Conservation (phyloP, 805 yeast genomes). For the Ascoidea asiatica region DNA sequence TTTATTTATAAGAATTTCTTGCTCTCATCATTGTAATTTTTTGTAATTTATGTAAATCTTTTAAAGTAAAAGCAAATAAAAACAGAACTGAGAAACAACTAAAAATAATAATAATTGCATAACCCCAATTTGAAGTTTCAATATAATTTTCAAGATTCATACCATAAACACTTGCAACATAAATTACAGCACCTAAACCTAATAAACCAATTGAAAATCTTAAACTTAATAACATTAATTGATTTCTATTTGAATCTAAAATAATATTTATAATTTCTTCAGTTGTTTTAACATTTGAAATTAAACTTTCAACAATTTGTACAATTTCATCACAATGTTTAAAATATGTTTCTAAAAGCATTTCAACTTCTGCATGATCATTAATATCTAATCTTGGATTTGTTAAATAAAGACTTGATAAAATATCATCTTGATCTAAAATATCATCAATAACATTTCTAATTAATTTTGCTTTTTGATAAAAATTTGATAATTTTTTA, state of each 20-base stretch:
- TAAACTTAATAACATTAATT: conserved; percentile 76
- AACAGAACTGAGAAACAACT: conserved; percentile 19
- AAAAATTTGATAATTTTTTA: conserved; percentile 55
- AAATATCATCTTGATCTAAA: conserved; percentile 76
- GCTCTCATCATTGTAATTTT: conserved; percentile 54
- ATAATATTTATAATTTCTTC: conserved; percentile 90
- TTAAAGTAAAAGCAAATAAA: conserved; percentile 41
- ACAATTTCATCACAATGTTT: conserved; percentile 89
- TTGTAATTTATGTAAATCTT: conserved; percentile 50
- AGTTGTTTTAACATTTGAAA: conserved; percentile 76
- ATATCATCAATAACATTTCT: conserved; percentile 74
- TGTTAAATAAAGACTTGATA: conserved; percentile 61
- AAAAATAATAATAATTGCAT: conserved; percentile 37
- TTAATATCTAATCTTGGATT: conserved; percentile 10
- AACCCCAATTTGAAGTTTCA: conserved; percentile 55
- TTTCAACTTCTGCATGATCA: conserved; percentile 66
- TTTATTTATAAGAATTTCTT: not conserved
- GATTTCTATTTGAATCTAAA: conserved; percentile 80
- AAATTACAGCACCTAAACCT: conserved; percentile 75
- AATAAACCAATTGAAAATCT: conserved; percentile 74
- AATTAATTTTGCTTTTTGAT: conserved; percentile 64
- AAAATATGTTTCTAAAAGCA: conserved; percentile 79
- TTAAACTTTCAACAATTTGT: conserved; percentile 74
- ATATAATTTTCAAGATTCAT: conserved; percentile 73
- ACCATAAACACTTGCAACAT: conserved; percentile 81